phyloP scores from a whole-genome alignment of 306 rosid genomes.

The Albizia julibrissin region DNA sequence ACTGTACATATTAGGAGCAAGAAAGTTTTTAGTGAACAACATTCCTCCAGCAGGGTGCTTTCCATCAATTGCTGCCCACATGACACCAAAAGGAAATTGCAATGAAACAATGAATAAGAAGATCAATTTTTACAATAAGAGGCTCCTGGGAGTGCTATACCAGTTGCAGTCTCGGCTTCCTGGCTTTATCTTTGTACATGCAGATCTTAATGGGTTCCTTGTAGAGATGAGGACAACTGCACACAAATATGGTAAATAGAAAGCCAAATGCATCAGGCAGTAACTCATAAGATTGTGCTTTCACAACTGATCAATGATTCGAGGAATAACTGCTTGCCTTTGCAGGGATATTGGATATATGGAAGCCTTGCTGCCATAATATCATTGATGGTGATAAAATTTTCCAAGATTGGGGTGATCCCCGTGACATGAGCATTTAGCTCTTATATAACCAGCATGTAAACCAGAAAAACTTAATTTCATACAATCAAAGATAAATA shows the following conservation, averaged over 20 bases:
- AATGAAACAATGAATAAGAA: conserved; percentile 17
- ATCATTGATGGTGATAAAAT: conserved; percentile 27
- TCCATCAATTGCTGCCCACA: conserved; percentile 13
- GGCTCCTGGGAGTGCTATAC: conserved; percentile 20
- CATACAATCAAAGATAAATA: not conserved
- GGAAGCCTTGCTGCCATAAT: conserved; percentile 46
- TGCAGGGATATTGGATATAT: conserved; percentile 42
- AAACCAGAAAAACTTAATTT: not conserved
- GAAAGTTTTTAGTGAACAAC: conserved; percentile 39
- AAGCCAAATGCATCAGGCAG: not conserved
- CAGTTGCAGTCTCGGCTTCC: conserved; percentile 35
- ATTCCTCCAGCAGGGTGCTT: conserved; percentile 47
- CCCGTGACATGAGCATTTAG: not conserved
- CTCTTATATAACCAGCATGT: not conserved
- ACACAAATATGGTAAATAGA: conserved; percentile 31
- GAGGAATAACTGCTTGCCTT: not conserved
- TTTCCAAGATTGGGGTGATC: not conserved
- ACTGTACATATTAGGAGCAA: conserved; percentile 42
- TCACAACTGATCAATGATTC: not conserved
- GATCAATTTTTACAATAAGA: conserved; percentile 27
- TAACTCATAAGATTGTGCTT: not conserved
- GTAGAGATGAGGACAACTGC: conserved; percentile 28
- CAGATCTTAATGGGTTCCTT: conserved; percentile 34
- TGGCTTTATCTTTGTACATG: conserved; percentile 24
- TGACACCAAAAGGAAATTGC: conserved; percentile 39